Conservation (phyloP, 108 stramenopile genomes). For the Cyclotella kingstonii region DNA sequence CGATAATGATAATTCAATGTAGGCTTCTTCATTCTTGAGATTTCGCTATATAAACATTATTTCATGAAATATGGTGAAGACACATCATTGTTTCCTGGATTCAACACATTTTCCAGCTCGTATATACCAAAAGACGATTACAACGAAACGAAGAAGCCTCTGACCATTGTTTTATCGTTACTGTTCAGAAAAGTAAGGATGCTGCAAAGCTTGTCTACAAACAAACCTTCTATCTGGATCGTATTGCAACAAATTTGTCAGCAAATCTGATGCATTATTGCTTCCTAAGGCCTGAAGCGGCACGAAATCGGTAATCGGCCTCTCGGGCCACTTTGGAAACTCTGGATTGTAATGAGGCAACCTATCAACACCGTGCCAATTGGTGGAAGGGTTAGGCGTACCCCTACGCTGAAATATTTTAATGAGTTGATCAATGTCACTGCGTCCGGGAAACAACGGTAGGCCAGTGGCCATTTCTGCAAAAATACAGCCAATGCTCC, state of each 20-base stretch:
- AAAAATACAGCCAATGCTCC: constrained; percentile 97
- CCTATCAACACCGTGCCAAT: constrained; percentile 86
- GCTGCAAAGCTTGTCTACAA: constrained; percentile 81
- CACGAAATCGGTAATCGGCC: constrained; percentile 82
- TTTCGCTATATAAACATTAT: too few relatives aligned
- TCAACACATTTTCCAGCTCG: too few relatives aligned
- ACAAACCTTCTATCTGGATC: constrained; percentile 85
- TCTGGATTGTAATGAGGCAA: constrained; percentile 91
- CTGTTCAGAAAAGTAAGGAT: constrained; percentile 72
- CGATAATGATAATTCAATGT: too few relatives aligned
- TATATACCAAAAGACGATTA: too few relatives aligned
- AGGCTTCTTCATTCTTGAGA: too few relatives aligned
- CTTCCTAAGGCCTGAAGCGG: constrained; percentile 65
- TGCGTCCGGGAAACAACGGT: constrained; percentile 84
- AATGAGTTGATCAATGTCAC: constrained; percentile 86
- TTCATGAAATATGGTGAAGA: too few relatives aligned
- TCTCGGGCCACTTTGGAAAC: constrained; percentile 88
- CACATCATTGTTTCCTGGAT: too few relatives aligned
- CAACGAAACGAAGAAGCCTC: too few relatives aligned
- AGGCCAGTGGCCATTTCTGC: constrained; percentile 95
- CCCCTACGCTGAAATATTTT: constrained; percentile 89
- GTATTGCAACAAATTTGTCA: constrained; percentile 79
- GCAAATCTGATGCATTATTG: constrained; percentile 64
- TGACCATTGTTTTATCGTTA: constrained; percentile 5
- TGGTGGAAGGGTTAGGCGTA: constrained; percentile 81